Percentiles rank a stretch among this genome's conserved stretches.
These are phyloP conservation scores for Phalaenopsis equestris DNA, from an alignment of 106 monocot species.

Conservation along the genomic window DNA sequence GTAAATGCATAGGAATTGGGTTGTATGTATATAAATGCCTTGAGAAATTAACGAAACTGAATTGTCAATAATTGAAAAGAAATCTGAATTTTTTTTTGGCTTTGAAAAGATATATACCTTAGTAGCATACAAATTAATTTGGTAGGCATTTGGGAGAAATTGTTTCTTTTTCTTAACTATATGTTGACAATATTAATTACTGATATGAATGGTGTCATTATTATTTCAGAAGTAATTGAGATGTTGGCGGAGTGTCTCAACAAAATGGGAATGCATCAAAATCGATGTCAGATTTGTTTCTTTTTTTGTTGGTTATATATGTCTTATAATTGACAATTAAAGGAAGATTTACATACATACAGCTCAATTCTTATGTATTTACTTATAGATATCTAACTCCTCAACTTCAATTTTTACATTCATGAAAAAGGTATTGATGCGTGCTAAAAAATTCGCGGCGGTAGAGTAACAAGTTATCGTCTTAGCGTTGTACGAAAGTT, in stretches of 20 bases:
- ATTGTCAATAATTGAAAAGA: neutral
- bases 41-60: neutral
- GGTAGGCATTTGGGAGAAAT: neutral
- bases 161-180: neutral
- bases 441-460: too few relatives aligned
- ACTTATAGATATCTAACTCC: too few relatives aligned
- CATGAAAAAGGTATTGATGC: too few relatives aligned
- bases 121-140: neutral
- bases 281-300: neutral
- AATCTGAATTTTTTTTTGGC: neutral
- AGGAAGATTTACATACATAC: neutral
- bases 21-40: too few relatives aligned
- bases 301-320: neutral
- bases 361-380: too few relatives aligned
- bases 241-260: neutral
- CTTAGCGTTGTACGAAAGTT: too few relatives aligned
- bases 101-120: neutral
- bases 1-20: too few relatives aligned
- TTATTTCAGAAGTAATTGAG: neutral
- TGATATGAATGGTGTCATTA: neutral
- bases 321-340: neutral
- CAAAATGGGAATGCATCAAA: neutral
- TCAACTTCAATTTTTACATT: too few relatives aligned
- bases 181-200: neutral
- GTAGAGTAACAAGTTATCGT: too few relatives aligned